phyloP scores from a whole-genome alignment of 805 yeast species.

The Ogataea ramenticola region DNA sequence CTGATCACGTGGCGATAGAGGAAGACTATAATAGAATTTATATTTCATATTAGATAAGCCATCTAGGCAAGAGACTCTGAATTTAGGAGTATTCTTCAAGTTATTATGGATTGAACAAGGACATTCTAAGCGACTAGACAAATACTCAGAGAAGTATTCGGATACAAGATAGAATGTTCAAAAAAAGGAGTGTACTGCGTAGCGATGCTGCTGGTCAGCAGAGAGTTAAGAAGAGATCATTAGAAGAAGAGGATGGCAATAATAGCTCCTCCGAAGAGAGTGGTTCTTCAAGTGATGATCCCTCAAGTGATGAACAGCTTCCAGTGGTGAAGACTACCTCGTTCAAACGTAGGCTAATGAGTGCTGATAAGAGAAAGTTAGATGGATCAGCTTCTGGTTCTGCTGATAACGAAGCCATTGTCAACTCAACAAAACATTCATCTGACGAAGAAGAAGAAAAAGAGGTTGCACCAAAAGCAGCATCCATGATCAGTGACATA shows the following conservation, averaged over 20 bases:
- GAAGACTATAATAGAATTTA: too few species aligned
- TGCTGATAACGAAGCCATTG: too few species aligned
- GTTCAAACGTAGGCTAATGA: background rate
- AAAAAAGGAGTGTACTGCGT: conserved; percentile 26
- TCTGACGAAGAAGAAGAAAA: conserved; percentile 13
- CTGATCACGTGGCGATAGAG: background rate
- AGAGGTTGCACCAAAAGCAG: background rate
- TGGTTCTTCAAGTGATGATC: too few species aligned
- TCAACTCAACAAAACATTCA: too few species aligned
- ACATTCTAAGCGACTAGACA: too few species aligned
- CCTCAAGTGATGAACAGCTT: too few species aligned
- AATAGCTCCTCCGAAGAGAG: background rate
- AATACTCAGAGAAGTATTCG: too few species aligned
- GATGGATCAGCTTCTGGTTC: too few species aligned
- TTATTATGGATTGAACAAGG: too few species aligned
- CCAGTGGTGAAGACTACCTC: background rate
- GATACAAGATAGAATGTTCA: conserved; percentile 35
- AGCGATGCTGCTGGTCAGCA: background rate
- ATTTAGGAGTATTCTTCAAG: too few species aligned
- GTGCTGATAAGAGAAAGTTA: too few species aligned
- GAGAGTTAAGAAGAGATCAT: conserved; percentile 3
- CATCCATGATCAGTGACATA: background rate
- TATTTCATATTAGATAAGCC: background rate
- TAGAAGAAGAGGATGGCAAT: conserved; percentile 4
- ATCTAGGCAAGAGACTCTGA: too few species aligned